Evolutionary conservation across 345 rosid species (phyloP).

Genomic region (Jatropha curcas): DNA sequence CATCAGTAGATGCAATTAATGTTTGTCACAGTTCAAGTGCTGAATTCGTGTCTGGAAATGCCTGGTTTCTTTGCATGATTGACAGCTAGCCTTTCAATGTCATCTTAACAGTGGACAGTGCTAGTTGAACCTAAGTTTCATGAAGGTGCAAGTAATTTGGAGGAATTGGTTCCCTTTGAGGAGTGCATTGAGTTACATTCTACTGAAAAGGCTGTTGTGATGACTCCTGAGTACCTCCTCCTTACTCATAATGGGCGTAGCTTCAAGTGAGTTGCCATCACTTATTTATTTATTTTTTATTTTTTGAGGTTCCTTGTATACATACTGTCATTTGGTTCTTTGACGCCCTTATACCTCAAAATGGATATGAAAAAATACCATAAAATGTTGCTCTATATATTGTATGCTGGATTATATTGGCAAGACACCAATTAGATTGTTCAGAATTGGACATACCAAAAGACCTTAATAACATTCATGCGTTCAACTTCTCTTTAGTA

Average conservation of each 20-base stretch:
- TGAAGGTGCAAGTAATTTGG: conserved; percentile 86
- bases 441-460: not conserved
- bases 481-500: not conserved
- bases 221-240: conserved; percentile 82
- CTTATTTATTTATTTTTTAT: conserved; percentile 21
- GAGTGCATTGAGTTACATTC: conserved; percentile 83
- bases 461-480: not conserved
- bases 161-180: conserved; percentile 93
- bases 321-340: not conserved
- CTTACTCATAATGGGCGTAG: conserved; percentile 87
- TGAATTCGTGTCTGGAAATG: not conserved
- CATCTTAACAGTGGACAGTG: conserved; percentile 77
- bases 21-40: not conserved
- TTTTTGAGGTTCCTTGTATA: not conserved
- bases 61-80: not conserved
- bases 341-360: not conserved
- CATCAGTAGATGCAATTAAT: not conserved
- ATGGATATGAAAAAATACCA: not conserved
- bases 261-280: conserved; percentile 77
- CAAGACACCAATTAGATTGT: not conserved
- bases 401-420: not conserved
- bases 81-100: not conserved
- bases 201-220: conserved; percentile 63
- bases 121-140: conserved; percentile 92
- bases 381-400: not conserved